These are phyloP conservation scores for Aspergillus quadricinctus DNA, from an alignment of 2,329 filamentous ascomycete genomes.

Conservation along the genomic window DNA sequence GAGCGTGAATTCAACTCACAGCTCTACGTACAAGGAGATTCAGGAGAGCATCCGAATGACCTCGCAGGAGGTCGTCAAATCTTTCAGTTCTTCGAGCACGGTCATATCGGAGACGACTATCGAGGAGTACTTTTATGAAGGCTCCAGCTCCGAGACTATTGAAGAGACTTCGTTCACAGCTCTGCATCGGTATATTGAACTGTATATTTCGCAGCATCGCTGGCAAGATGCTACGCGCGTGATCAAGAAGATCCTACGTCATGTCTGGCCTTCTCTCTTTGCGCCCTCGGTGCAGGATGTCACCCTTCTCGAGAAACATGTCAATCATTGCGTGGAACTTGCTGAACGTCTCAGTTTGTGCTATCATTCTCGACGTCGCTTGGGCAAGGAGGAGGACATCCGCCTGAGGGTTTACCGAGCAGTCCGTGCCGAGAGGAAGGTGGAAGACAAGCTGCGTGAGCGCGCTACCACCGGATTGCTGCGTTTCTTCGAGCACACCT, in stretches of 20 bases:
- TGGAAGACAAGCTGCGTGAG: constrained; percentile 30
- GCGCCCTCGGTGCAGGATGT: constrained; percentile 44
- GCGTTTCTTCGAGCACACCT: constrained; percentile 25
- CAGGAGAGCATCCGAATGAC: constrained; percentile 42
- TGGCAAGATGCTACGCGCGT: constrained; percentile 46
- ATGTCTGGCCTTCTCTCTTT: constrained; percentile 47
- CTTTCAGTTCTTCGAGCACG: constrained; percentile 32
- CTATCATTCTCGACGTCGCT: constrained; percentile 38
- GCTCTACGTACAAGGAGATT: constrained; percentile 38
- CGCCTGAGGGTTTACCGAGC: constrained; percentile 34
- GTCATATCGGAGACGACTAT: constrained; percentile 40
- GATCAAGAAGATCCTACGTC: constrained; percentile 43
- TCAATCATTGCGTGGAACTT: constrained; percentile 44
- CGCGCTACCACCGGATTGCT: constrained; percentile 27
- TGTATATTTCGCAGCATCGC: constrained; percentile 45
- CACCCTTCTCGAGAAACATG: constrained; percentile 38
- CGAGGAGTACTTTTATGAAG: constrained; percentile 43
- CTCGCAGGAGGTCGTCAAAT: constrained; percentile 41
- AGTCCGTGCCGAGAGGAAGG: constrained; percentile 23
- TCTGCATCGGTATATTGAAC: constrained; percentile 35
- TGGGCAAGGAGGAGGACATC: constrained; percentile 35
- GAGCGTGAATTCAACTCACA: constrained; percentile 33
- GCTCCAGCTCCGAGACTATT: constrained; percentile 38
- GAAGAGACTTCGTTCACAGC: constrained; percentile 41
- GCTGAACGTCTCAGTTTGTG: constrained; percentile 46